Base-by-base conservation (phyloP, 2,329 filamentous ascomycete genomes). In the Fusarium scirpi region DNA sequence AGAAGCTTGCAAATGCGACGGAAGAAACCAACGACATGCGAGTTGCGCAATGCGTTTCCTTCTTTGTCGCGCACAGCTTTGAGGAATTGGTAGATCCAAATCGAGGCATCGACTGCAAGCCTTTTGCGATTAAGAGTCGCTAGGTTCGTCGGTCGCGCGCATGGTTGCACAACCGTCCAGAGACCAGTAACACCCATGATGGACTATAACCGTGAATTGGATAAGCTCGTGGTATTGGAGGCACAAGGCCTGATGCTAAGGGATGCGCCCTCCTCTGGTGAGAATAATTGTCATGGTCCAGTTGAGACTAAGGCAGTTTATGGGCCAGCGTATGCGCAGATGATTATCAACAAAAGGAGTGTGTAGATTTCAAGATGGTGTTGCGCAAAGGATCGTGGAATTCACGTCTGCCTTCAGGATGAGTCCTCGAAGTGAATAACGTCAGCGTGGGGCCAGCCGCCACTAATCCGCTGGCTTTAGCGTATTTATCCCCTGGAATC, bases 81-180 rank as follows among this genome's bases (percentile, higher is more conserved):
- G 75, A 99, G 89, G 77, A 99, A 99, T 78, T 99, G 96, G 85
- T 99, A 99, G 75, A 99, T 98, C 96, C 96, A 99, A 79, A 99
- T 99, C 15, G 94, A 98, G 62, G 97, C 96, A 82, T 99, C 96
- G 72, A 99, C 94, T 48, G 96, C 97, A 52, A 99, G 91, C 18
- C 96, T 94, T 82, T 97, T 98, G 74, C 92, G 93, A 80, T 98
- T 98, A 65, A 99, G 90, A 16, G 95, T 97, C 75, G 97, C 94
- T 75, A 99, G 91, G 80, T 97, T 98, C 69, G 97, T 97, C 22
- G 96, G 97, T 40, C 96, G 92, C 49, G 96, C 96, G 78, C 94
- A 98, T 47, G 96, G 96, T 82, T 97, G 93, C 71, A 98, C 86
- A 55, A 99, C 94, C 69, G 93, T 95, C 96, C 96, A 99, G 71